Evolutionary conservation across 345 rosid species (phyloP).

Genomic region (Boechera stricta): DNA sequence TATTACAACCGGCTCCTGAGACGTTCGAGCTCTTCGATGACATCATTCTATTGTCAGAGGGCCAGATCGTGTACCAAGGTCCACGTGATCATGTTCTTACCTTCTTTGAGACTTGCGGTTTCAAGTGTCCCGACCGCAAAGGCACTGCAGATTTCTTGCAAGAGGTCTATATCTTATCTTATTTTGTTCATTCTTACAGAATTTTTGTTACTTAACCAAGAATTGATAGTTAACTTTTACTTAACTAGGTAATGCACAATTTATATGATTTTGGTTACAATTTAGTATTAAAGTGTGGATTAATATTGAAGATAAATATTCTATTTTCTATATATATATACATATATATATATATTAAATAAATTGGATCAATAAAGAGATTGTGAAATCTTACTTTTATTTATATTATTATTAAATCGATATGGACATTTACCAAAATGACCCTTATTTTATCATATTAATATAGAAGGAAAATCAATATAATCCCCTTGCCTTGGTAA

Average conservation of each 20-base stretch:
- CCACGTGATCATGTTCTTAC: conserved; percentile 67
- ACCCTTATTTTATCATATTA: neutral
- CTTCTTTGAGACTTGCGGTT: conserved; percentile 78
- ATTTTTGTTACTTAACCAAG: neutral
- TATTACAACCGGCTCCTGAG: conserved; percentile 94
- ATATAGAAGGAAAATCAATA: neutral
- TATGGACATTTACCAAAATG: neutral
- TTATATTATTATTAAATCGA: no score
- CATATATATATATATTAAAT: no score
- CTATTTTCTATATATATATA: no score
- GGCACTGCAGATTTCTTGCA: conserved; percentile 92
- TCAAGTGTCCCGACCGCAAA: conserved; percentile 83
- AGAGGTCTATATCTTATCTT: conserved; percentile 56
- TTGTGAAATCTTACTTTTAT: no score
- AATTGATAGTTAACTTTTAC: neutral
- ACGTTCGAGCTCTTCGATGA: conserved; percentile 90
- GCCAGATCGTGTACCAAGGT: conserved; percentile 87
- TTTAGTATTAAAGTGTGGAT: no score
- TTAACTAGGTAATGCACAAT: no score
- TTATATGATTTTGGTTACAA: no score
- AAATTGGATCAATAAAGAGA: no score
- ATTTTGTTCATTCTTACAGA: neutral
- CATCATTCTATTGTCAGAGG: conserved; percentile 74
- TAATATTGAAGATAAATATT: no score
- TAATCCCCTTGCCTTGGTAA: conserved; percentile 32